A percentile compares a stretch with the other conserved stretches of the same genome.
Evolutionary conservation across 2,329 filamentous ascomycete species (phyloP).

Genomic region (Xylariaceae sp.): DNA sequence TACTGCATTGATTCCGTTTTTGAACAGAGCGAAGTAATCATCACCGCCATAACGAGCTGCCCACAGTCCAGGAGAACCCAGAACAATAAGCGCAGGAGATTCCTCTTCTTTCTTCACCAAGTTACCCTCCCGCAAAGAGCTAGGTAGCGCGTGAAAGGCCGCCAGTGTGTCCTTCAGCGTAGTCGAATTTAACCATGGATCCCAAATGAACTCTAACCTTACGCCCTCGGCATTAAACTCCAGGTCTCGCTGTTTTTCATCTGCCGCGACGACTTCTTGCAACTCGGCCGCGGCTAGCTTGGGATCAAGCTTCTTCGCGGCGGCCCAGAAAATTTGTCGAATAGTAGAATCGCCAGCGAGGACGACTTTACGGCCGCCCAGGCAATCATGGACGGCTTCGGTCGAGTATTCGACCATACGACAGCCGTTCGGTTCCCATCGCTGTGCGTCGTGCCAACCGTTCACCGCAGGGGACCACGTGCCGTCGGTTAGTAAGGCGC

Average conservation of each 20-base stretch:
- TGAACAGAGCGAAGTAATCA: slow-evolving; percentile 41
- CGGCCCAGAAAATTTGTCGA: slow-evolving; percentile 56
- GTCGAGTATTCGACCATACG: slow-evolving; percentile 50
- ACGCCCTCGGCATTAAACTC: slow-evolving; percentile 41
- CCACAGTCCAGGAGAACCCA: slow-evolving; percentile 52
- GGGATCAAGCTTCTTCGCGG: slow-evolving; percentile 43
- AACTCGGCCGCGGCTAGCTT: slow-evolving; percentile 34
- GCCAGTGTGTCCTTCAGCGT: slow-evolving; percentile 37
- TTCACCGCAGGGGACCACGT: slow-evolving; percentile 21
- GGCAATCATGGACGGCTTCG: slow-evolving; percentile 48
- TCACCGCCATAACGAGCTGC: slow-evolving; percentile 46
- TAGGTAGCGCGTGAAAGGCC: slow-evolving; percentile 28
- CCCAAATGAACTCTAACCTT: slow-evolving; percentile 53
- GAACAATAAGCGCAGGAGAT: slow-evolving; percentile 43
- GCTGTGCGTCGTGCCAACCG: slow-evolving; percentile 22
- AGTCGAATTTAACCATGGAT: slow-evolving; percentile 54
- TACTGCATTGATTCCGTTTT: slow-evolving; percentile 41
- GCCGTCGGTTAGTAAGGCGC: slow-evolving; percentile 26
- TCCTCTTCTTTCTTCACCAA: slow-evolving; percentile 21
- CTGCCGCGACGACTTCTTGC: slow-evolving; percentile 26
- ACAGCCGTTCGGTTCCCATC: slow-evolving; percentile 57
- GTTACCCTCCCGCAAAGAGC: slow-evolving; percentile 15
- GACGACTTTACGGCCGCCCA: slow-evolving; percentile 46
- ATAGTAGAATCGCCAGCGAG: slow-evolving; percentile 57
- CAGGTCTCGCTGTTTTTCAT: slow-evolving; percentile 41